These are phyloP conservation scores for Trametes meyenii DNA, from an alignment of 768 basidiomycete species.

Conservation along the genomic window DNA sequence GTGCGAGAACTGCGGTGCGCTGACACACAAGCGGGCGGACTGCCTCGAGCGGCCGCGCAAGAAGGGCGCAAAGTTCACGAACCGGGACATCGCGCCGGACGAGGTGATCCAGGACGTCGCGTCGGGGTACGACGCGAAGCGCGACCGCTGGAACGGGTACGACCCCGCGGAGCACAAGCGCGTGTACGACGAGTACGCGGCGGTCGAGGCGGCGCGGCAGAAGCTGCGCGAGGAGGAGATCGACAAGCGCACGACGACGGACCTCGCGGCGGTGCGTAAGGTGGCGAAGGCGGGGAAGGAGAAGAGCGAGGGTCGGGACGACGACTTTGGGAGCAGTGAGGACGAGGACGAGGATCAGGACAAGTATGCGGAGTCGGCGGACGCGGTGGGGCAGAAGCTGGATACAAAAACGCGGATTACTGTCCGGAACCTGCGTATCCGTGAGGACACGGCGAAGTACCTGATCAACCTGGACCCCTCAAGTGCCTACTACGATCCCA, in stretches of 20 bases:
- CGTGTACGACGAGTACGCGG: slow-evolving; percentile 93
- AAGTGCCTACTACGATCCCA: slow-evolving; percentile 98
- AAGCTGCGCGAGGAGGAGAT: slow-evolving; percentile 95
- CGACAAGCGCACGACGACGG: slow-evolving; percentile 94
- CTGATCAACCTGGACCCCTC: slow-evolving; percentile 94
- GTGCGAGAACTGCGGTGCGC: slow-evolving; percentile 98
- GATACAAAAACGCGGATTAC: slow-evolving; percentile 99
- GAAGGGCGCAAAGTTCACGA: slow-evolving; percentile 93
- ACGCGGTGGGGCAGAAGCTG: slow-evolving; percentile 96
- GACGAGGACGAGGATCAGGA: slow-evolving; percentile 97
- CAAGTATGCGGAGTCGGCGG: slow-evolving; percentile 97
- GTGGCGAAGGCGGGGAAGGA: slow-evolving; percentile 88
- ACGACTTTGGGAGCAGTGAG: slow-evolving; percentile 95
- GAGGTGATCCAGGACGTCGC: slow-evolving; percentile 85
- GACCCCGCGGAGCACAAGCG: slow-evolving; percentile 84
- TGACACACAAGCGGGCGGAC: slow-evolving; percentile 89
- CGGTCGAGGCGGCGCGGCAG: slow-evolving; percentile 87
- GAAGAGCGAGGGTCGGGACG: slow-evolving; percentile 72
- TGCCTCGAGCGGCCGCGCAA: slow-evolving; percentile 96
- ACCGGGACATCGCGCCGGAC: slow-evolving; percentile 87
- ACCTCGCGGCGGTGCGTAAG: slow-evolving; percentile 87
- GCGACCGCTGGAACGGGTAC: slow-evolving; percentile 99
- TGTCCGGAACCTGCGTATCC: slow-evolving; percentile 95
- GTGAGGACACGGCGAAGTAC: slow-evolving; percentile 99
- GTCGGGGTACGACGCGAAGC: slow-evolving; percentile 86